Evolutionary conservation across 768 basidiomycete species (phyloP), one percentile per base, ranked within the genome.

Genomic region (Macrolepiota albuminosa): DNA sequence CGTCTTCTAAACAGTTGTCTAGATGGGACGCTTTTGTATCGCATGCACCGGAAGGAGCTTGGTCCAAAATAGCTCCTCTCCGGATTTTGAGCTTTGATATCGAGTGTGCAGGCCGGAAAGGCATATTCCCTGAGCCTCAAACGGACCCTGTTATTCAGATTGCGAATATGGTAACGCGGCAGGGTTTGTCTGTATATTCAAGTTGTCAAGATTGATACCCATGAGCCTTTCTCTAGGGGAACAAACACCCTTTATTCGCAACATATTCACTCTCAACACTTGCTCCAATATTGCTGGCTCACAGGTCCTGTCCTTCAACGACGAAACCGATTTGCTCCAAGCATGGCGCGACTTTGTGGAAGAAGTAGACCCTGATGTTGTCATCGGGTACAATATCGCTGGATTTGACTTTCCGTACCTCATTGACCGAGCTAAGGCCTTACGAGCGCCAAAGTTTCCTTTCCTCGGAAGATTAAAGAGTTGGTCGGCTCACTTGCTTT

Each of bases 271-370:
- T 1, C 84, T 98, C 49, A 95, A 97, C 67, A 86, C 89, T 1
- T 99, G 97, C 70, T 81, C 96, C 2, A 81, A 97, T 69, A 99
- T 99, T 54, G 95, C 97, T 57, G 97, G 97, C n/a, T 96, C 96
- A 0, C 93, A 99, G 71, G 95, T 99, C 1, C 76, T 96, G 37
- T 86, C 87, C 24, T 96, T 86, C 73, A 72, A 88, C 21, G 80
- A 89, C 36, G 97, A 98, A 71, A 72, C 64, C 3, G 73, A 86
- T 29, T 74, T 99, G 79, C 81, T 99, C 56, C 73, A 84, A 46
- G 77, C 78, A n/a, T 99, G 97, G 97, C 80, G 88, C 57, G 86
- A 93, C 58, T 99, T 98, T 66, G 78, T 98, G 5, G 84, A 88
- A 66, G 77, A 88, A 68, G 94, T 91, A 14, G 97, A 99, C 69